Evolutionary conservation across 2,329 filamentous ascomycete species (phyloP), one percentile per base, ranked within the genome.

Genomic region (Aspergillus novoparasiticus): DNA sequence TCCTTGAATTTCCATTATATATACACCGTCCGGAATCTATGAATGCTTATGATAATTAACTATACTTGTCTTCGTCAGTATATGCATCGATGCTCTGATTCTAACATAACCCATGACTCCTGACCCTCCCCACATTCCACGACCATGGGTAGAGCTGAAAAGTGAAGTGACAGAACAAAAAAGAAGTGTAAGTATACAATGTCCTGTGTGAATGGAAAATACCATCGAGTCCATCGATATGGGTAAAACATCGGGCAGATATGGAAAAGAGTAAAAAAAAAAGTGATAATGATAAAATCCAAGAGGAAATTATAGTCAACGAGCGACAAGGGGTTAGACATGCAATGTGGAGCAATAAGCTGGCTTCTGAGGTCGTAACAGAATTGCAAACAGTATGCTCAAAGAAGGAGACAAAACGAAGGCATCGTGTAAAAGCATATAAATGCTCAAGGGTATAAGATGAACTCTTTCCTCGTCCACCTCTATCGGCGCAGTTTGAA

Each of bases 371-470:
- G 43, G 64, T 66, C 64, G 46, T 68, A 68, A 66, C 59, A 63
- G 72, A 71, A 71, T 68, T 39, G 51, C 66, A 70, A 65, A 67
- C 66, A 66, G 69, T 66, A 67, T 66, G 64, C 71, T 71, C 67
- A 72, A 63, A 56, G 64, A 64, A 66, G 61, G 61, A 65, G 56
- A 58, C 48, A 61, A 67, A 57, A 53, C 26, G 62, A 57, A 48
- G 62, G 63, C 61, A 66, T 64, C 68, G 69, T 61, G 57, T 64
- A 64, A 73, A 78, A 75, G 67, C 75, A 68, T 68, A 64, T 63
- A 66, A 58, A 68, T 69, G 70, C 67, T 68, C 62, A 67, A 68
- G 71, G 69, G 71, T 73, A 73, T 73, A 72, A 65, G 63, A 72
- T 66, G 61, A 66, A 66, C 59, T 66, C 60, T 62, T 65, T 60